Conservation (phyloP, 257 asterid genomes). For the Solanum stenotomum region DNA sequence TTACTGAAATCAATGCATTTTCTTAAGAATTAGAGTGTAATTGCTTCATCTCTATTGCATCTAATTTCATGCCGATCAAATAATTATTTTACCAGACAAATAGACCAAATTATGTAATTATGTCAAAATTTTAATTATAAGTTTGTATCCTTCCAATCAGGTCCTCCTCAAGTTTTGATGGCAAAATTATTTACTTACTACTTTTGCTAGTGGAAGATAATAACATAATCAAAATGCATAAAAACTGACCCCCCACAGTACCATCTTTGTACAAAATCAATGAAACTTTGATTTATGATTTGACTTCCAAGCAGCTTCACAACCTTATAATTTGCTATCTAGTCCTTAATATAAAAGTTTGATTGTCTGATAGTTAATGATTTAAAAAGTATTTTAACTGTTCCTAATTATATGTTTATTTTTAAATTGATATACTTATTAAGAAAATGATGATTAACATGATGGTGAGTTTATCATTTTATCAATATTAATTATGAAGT, state of each 20-base stretch:
- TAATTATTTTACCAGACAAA: background rate
- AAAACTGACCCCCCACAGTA: background rate
- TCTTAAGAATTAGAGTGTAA: background rate
- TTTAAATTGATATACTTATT: too few relatives aligned
- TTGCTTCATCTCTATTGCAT: background rate
- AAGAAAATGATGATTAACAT: too few relatives aligned
- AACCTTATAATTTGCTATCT: background rate
- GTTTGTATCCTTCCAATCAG: background rate
- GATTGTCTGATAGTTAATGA: background rate
- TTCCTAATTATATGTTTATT: too few relatives aligned
- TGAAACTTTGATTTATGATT: background rate
- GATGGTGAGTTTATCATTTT: too few relatives aligned
- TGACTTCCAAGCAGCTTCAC: background rate
- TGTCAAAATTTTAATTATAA: background rate
- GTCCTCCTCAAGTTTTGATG: background rate
- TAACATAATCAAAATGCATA: background rate
- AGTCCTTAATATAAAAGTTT: background rate
- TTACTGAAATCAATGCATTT: background rate
- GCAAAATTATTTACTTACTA: background rate
- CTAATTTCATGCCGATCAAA: background rate
- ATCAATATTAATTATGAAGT: too few relatives aligned
- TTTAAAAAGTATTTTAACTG: background rate
- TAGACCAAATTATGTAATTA: background rate
- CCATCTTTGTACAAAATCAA: background rate
- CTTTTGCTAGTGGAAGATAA: background rate